A percentile compares a stretch with the other conserved stretches of the same genome.
Evolutionary conservation across 805 yeast genomes (phyloP).

Genomic region (Ogataea ramenticola): DNA sequence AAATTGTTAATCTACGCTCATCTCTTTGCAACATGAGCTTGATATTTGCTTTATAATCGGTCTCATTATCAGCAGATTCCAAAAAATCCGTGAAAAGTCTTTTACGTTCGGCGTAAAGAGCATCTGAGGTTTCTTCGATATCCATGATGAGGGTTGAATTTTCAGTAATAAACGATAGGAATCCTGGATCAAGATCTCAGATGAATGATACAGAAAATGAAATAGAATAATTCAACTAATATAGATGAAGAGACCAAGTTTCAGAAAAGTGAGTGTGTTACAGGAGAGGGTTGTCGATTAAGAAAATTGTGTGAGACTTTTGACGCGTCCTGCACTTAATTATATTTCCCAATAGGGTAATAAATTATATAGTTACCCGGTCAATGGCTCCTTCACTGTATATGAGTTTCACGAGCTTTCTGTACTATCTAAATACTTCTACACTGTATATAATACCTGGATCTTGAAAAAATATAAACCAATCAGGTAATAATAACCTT

Average conservation of each 20-base stretch:
- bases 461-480: too few relatives aligned
- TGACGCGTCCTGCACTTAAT: neutral
- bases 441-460: too few relatives aligned
- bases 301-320: neutral
- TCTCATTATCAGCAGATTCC: constrained; percentile 41
- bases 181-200: too few relatives aligned
- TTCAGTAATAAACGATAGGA: neutral
- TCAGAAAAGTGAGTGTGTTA: too few relatives aligned
- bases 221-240: too few relatives aligned
- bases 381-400: neutral
- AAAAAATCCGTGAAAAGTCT: constrained; percentile 85
- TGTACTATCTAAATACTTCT: too few relatives aligned
- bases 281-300: neutral
- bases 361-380: neutral
- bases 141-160: constrained; percentile 1
- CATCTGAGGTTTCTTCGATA: constrained; percentile 22
- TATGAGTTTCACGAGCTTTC: too few relatives aligned
- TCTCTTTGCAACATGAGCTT: constrained; percentile 65
- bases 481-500: too few relatives aligned
- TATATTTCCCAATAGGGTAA: constrained; percentile 6
- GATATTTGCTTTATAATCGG: constrained; percentile 64
- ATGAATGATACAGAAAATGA: neutral
- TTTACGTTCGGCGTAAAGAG: constrained; percentile 68
- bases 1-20: constrained; percentile 59
- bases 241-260: too few relatives aligned